A percentile compares a stretch with the other conserved stretches of the same genome.
Conservation (phyloP, 2,329 filamentous ascomycete genomes). For the Pseudogymnoascus sp. region DNA sequence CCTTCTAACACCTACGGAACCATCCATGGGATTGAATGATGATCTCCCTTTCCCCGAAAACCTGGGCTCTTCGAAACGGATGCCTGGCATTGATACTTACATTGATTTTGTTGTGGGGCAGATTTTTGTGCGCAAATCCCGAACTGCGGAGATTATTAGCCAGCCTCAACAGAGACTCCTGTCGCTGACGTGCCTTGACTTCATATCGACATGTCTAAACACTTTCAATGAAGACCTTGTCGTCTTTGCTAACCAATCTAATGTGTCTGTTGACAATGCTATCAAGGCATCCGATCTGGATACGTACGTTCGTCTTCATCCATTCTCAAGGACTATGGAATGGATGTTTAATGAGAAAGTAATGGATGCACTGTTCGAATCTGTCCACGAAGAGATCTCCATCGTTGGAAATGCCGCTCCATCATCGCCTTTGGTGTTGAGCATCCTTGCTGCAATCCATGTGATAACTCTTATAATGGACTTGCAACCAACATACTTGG, state of each 20-base stretch:
- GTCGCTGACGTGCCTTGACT: slow-evolving; percentile 72
- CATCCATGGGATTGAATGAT: slow-evolving; percentile 58
- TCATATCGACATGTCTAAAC: slow-evolving; percentile 67
- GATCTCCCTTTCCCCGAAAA: slow-evolving; percentile 78
- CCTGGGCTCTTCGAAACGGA: slow-evolving; percentile 67
- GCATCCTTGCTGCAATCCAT: slow-evolving; percentile 71
- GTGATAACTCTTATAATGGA: slow-evolving; percentile 76
- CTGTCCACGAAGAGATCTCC: slow-evolving; percentile 65
- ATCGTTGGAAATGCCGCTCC: slow-evolving; percentile 64
- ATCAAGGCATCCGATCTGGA: slow-evolving; percentile 67
- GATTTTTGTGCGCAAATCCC: slow-evolving; percentile 60
- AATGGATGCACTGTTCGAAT: slow-evolving; percentile 66
- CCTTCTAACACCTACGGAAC: slow-evolving; percentile 58
- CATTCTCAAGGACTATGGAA: slow-evolving; percentile 91
- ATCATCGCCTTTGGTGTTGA: slow-evolving; percentile 72
- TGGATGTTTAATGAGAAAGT: slow-evolving; percentile 96
- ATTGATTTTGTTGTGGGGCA: slow-evolving; percentile 82
- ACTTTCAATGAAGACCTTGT: slow-evolving; percentile 95
- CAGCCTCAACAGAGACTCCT: slow-evolving; percentile 63
- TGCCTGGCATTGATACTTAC: slow-evolving; percentile 83
- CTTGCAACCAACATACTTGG: slow-evolving; percentile 82
- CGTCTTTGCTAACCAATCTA: slow-evolving; percentile 65
- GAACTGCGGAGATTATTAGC: slow-evolving; percentile 49
- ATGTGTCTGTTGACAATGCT: slow-evolving; percentile 62
- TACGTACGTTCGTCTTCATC: slow-evolving; percentile 77